Conservation (phyloP, 2,329 filamentous ascomycete species). For the Alternaria sp. region DNA sequence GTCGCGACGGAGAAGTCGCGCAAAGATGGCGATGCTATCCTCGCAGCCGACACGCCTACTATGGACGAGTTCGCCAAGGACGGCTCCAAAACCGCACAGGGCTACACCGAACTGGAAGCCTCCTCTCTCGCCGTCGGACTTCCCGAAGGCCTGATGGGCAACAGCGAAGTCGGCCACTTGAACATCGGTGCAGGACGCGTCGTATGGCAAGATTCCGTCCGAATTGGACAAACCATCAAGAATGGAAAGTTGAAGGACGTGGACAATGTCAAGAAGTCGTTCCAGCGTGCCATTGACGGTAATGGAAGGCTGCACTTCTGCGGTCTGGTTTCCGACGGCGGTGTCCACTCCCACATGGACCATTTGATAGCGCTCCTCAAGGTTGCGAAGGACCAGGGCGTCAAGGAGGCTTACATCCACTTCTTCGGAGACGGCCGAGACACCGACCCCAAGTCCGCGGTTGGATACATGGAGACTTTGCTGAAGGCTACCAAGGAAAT, state of each 20-base stretch:
- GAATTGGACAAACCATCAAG: slow-evolving; percentile 93
- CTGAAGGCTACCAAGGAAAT: slow-evolving; percentile 83
- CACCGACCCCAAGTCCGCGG: slow-evolving; percentile 94
- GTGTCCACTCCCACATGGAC: slow-evolving; percentile 95
- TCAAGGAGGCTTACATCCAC: slow-evolving; percentile 96
- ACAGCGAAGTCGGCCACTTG: slow-evolving; percentile 97
- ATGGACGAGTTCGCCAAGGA: slow-evolving; percentile 84
- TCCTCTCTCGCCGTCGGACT: slow-evolving; percentile 95
- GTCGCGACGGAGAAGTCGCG: slow-evolving; percentile 82
- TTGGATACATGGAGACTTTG: slow-evolving; percentile 86
- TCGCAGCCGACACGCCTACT: slow-evolving; percentile 88
- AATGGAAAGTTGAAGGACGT: slow-evolving; percentile 80
- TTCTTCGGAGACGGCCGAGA: slow-evolving; percentile 99
- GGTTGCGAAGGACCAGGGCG: slow-evolving; percentile 85
- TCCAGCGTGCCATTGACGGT: slow-evolving; percentile 82
- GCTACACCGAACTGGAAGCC: slow-evolving; percentile 92
- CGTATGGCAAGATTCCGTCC: slow-evolving; percentile 95
- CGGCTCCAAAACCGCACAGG: slow-evolving; percentile 77
- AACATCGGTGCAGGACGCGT: slow-evolving; percentile 98
- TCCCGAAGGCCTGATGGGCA: slow-evolving; percentile 97
- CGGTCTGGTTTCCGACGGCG: slow-evolving; percentile 92
- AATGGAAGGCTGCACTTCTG: slow-evolving; percentile 93
- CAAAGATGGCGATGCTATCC: slow-evolving; percentile 92
- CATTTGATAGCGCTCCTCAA: slow-evolving; percentile 88
- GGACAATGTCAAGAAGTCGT: slow-evolving; percentile 78